Evolutionary conservation across 441 rosid species (phyloP).

Genomic region (Brassica hybrid): DNA sequence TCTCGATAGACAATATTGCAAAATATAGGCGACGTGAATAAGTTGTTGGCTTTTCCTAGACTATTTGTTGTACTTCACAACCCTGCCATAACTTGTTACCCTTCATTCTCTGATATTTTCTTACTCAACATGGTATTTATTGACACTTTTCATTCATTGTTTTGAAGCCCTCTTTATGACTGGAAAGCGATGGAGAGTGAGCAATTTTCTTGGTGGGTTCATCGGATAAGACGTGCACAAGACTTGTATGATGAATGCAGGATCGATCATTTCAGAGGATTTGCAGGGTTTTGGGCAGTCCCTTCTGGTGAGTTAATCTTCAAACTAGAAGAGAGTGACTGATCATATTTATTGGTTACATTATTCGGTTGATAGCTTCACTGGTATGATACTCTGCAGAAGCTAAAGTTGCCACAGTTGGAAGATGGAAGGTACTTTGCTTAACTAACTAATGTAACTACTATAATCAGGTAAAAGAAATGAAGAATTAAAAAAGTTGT

Average conservation of each 20-base stretch:
- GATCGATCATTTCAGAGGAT: conserved; percentile 98
- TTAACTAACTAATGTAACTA: conserved; percentile 33
- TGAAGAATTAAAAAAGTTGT: conserved; percentile 39
- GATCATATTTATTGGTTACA: conserved; percentile 2
- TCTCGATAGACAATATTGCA: neutral
- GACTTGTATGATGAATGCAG: conserved; percentile 88
- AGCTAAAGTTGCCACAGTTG: conserved; percentile 80
- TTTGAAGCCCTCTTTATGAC: conserved; percentile 86
- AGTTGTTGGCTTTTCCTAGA: neutral
- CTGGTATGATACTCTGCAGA: conserved; percentile 54
- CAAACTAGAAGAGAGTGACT: conserved; percentile 22
- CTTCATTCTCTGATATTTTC: neutral
- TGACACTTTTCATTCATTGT: conserved; percentile 11
- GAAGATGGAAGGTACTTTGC: conserved; percentile 80
- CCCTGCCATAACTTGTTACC: neutral
- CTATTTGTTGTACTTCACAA: conserved; percentile 8
- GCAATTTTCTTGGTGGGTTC: conserved; percentile 90
- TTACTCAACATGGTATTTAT: neutral
- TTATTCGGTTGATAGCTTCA: neutral
- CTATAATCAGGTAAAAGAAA: conserved; percentile 28
- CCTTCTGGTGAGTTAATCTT: conserved; percentile 72
- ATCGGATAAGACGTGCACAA: conserved; percentile 72
- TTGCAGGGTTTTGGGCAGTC: conserved; percentile 98
- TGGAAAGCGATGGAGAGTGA: conserved; percentile 95
- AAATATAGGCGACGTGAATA: conserved; percentile 7